Evolutionary conservation across 176 grass and related monocot species (phyloP).

Genomic region (Bonia amplexicaulis): DNA sequence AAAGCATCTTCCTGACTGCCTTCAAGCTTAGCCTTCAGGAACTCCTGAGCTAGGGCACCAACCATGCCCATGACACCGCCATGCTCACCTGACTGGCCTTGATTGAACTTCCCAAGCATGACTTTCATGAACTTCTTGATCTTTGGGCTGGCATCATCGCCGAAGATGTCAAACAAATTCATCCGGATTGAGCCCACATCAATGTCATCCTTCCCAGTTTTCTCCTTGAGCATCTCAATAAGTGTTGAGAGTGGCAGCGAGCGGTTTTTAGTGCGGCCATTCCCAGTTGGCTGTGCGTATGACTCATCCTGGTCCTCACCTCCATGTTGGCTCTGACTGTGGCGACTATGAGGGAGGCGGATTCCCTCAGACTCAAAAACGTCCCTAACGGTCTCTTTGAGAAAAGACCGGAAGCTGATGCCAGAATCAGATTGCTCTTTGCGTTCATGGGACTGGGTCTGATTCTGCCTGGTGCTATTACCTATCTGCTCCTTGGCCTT

Average conservation of each 20-base stretch:
- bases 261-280: conserved; percentile 54
- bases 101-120: conserved; percentile 62
- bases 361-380: conserved; percentile 60
- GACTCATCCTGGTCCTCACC: conserved; percentile 32
- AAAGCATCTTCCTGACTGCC: conserved; percentile 57
- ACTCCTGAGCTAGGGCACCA: conserved; percentile 72
- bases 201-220: conserved; percentile 91
- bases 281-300: conserved; percentile 13
- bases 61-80: conserved; percentile 75
- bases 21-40: conserved; percentile 74
- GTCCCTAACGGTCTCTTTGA: conserved; percentile 55
- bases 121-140: conserved; percentile 99
- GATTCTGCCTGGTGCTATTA: conserved; percentile 56
- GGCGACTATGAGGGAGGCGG: conserved; percentile 44
- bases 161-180: conserved; percentile 81
- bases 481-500: conserved; percentile 92
- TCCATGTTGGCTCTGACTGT: conserved; percentile 22
- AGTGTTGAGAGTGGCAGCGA: conserved; percentile 67
- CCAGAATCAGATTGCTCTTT: conserved; percentile 50
- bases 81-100: conserved; percentile 46
- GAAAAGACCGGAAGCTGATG: conserved; percentile 62
- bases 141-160: conserved; percentile 87
- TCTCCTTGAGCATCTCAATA: conserved; percentile 88
- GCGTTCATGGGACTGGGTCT: conserved; percentile 35
- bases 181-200: conserved; percentile 83